Conservation (phyloP, 345 rosid genomes). For the Aurinia saxatilis region DNA sequence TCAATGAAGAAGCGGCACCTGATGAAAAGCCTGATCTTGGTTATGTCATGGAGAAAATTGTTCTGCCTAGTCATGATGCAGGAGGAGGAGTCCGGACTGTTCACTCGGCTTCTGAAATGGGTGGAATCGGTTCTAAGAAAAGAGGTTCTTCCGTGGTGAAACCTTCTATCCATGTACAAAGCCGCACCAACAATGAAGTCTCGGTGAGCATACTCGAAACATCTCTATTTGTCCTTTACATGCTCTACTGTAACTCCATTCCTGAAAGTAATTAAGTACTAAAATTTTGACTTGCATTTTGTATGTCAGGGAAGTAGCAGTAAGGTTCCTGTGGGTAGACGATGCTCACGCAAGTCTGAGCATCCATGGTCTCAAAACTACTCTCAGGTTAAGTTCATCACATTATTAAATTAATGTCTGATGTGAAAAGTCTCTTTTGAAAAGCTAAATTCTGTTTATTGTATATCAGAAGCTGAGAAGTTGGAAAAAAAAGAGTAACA, state of each 20-base stretch:
- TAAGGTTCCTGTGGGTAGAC: not conserved
- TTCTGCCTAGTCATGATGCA: not conserved
- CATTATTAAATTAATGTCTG: not conserved
- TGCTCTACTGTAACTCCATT: not conserved
- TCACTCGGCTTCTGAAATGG: not conserved
- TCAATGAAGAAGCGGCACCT: conserved; percentile 15
- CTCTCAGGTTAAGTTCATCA: conserved; percentile 14
- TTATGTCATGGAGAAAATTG: conserved; percentile 3
- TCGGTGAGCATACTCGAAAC: not conserved
- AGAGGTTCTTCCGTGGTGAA: conserved; percentile 13
- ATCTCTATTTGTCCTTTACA: not conserved
- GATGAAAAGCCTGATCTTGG: not conserved
- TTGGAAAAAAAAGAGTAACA: conserved; percentile 7
- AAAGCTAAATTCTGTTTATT: not conserved
- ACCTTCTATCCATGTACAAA: conserved; percentile 23
- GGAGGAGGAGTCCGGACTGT: not conserved
- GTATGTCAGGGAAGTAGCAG: conserved; percentile 25
- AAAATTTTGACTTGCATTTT: not conserved
- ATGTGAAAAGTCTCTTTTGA: not conserved
- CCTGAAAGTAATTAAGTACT: not conserved
- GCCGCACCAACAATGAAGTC: not conserved
- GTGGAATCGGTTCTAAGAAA: not conserved
- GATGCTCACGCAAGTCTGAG: not conserved
- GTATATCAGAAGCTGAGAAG: conserved; percentile 25
- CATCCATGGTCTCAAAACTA: not conserved